These are phyloP conservation scores for Yamadazyma akitaensis DNA, from an alignment of 805 yeast species.

Conservation along the genomic window DNA sequence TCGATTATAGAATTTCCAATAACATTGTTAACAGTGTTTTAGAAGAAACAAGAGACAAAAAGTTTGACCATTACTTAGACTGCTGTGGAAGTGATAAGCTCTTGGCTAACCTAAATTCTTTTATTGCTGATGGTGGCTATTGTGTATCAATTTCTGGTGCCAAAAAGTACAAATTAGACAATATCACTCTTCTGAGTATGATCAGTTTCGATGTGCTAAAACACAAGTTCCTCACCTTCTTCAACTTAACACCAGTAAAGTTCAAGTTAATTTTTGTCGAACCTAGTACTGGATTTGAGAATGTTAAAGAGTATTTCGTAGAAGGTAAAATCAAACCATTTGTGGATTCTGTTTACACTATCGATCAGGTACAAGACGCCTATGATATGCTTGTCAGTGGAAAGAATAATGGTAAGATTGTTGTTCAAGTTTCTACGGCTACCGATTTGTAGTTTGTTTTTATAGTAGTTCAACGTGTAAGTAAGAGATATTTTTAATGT, in stretches of 20 bases:
- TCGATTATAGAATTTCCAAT: constrained; percentile 54
- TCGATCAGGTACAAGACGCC: constrained; percentile 52
- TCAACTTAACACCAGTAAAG: background rate
- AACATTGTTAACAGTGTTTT: constrained; percentile 28
- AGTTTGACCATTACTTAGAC: constrained; percentile 64
- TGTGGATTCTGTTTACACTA: constrained; percentile 52
- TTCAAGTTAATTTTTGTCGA: background rate
- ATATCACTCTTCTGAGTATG: background rate
- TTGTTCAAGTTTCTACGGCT: constrained; percentile 31
- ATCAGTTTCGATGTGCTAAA: constrained; percentile 1
- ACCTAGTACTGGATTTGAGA: constrained; percentile 16
- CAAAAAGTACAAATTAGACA: constrained; percentile 18
- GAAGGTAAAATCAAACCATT: constrained; percentile 42
- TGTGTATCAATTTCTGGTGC: constrained; percentile 62
- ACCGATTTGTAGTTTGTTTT: background rate
- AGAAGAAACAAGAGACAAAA: constrained; percentile 28
- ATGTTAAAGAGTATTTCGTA: constrained; percentile 38
- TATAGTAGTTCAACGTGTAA: background rate
- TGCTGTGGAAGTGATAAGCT: constrained; percentile 58
- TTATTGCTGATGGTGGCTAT: constrained; percentile 47
- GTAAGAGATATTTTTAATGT: background rate
- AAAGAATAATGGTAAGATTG: constrained; percentile 64
- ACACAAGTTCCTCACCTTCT: background rate
- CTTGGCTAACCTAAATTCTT: constrained; percentile 35
- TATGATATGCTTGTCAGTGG: constrained; percentile 44